Conservation (phyloP, 495 filamentous ascomycete genomes). For the Jackrogersella multiformis region DNA sequence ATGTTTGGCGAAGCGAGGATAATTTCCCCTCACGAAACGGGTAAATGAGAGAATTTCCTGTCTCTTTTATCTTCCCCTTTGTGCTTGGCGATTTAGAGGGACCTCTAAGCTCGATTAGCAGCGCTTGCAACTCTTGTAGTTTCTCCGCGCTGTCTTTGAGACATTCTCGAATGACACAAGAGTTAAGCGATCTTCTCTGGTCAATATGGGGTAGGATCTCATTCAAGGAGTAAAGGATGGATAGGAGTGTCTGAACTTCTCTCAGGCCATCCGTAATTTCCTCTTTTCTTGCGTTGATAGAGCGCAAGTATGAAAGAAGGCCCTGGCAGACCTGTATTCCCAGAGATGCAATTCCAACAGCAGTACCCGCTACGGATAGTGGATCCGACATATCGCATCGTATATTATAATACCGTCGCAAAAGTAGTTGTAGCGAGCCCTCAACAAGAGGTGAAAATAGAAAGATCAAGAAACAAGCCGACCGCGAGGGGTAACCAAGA, state of each 20-base stretch:
- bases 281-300: slow-evolving; percentile 6
- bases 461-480: too few relatives aligned
- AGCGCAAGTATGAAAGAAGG: slow-evolving; percentile 21
- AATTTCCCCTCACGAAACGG: neutral
- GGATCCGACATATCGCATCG: neutral
- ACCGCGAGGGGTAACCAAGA: too few relatives aligned
- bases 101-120: neutral
- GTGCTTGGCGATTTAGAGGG: neutral
- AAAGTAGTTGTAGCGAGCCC: too few relatives aligned
- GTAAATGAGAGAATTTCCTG: neutral
- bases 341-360: slow-evolving; percentile 25
- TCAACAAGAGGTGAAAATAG: too few relatives aligned
- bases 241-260: slow-evolving; percentile 1
- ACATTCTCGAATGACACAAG: neutral
- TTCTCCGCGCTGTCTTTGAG: neutral
- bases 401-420: neutral
- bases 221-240: neutral
- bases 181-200: neutral
- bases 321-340: slow-evolving; percentile 37
- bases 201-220: neutral
- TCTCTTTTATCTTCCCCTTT: neutral
- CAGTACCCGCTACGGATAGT: slow-evolving; percentile 13
- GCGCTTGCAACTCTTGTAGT: neutral
- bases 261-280: slow-evolving; percentile 8
- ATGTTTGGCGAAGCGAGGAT: neutral